Evolutionary conservation across 75 land plant genomes (phyloP), one percentile per base, ranked within the genome.

Genomic region (Picea sitchensis): DNA sequence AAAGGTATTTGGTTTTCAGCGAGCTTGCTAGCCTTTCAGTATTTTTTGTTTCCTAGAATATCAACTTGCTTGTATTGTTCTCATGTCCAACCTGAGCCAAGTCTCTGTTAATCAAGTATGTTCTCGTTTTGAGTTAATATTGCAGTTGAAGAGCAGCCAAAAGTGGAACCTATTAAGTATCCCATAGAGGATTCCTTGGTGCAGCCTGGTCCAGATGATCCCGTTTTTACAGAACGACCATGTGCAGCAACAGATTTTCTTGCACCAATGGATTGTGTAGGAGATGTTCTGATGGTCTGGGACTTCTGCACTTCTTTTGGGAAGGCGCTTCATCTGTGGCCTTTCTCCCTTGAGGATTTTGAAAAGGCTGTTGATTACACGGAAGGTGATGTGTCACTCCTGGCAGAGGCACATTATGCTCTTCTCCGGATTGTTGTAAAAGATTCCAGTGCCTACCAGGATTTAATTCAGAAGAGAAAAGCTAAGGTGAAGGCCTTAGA

Each of bases 281-380:
- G 99, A 64, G 79, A 89, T 68, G 84, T 96, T 62, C 79, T 96
- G 78, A 92, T 91, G 99, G 87, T 92, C 38, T 96, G 99, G 99
- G 92, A 94, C 74, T 96, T 96, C 59, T 94, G 93, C 77, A 78
- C 83, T 44, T 92, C 92, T 44, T 96, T 92, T 80, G 73, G 90
- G 36, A 91, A 84, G 83, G 76, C 87, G 34, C 76, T 96, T 79
- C 80, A 77, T 34, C 81, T 96, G 78, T 94, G 81, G 47, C 93
- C 95, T 65, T 96, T 92, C 82, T 80, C 93, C 41, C 83, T 96
- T 38, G 90, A 90, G 75, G 92, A 96, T 76, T 86, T 96, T 78
- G 98, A 92, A 72, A 90, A 88, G 78, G 92, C 98, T 9, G 72
- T 94, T 44, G 86, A 86, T 73, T 81, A 86, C 72, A 89, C 83